A percentile compares a stretch with the other conserved stretches of the same genome.
phyloP scores from a whole-genome alignment of 1,284 basidiomycete genomes.

The Microbotryomycetes sp. region DNA sequence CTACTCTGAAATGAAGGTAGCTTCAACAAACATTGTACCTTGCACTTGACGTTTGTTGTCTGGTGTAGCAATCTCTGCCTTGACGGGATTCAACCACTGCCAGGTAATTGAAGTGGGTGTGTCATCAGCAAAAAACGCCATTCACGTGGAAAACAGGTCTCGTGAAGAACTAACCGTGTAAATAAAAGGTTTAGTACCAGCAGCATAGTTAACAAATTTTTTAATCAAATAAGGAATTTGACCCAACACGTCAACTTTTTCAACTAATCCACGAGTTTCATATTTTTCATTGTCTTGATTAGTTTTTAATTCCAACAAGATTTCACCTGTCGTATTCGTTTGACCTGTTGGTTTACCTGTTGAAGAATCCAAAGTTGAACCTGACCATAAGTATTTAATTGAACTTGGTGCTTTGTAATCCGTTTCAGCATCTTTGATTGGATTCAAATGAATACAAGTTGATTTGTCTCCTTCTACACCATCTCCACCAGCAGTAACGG shows the following conservation, averaged over 20 bases:
- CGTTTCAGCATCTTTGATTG: slow-evolving; percentile 60
- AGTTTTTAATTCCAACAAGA: slow-evolving; percentile 26
- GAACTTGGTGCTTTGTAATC: slow-evolving; percentile 70
- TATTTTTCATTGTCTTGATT: slow-evolving; percentile 16
- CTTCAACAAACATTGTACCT: slow-evolving; percentile 76
- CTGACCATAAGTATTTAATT: slow-evolving; percentile 73
- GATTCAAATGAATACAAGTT: slow-evolving; percentile 60
- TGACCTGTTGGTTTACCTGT: slow-evolving; percentile 1
- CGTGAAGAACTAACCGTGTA: slow-evolving; percentile 62
- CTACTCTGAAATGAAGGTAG: slow-evolving; percentile 70
- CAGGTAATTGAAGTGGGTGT: not conserved
- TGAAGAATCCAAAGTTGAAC: slow-evolving; percentile 49
- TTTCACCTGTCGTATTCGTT: slow-evolving; percentile 15
- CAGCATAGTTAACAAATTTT: slow-evolving; percentile 81
- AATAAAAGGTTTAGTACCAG: slow-evolving; percentile 85
- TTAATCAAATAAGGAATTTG: slow-evolving; percentile 91
- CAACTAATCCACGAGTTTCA: slow-evolving; percentile 69
- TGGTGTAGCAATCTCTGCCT: slow-evolving; percentile 57
- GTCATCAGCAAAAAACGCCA: slow-evolving; percentile 17
- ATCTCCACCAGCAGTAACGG: slow-evolving; percentile 52
- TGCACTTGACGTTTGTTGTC: slow-evolving; percentile 48
- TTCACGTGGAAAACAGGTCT: slow-evolving; percentile 30
- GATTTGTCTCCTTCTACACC: slow-evolving; percentile 50
- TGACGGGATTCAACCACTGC: slow-evolving; percentile 74
- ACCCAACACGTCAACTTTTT: slow-evolving; percentile 93